Percentiles rank a stretch among this genome's conserved stretches.
Conservation (phyloP, 1,284 basidiomycete species). For the Trametes polyzona region DNA sequence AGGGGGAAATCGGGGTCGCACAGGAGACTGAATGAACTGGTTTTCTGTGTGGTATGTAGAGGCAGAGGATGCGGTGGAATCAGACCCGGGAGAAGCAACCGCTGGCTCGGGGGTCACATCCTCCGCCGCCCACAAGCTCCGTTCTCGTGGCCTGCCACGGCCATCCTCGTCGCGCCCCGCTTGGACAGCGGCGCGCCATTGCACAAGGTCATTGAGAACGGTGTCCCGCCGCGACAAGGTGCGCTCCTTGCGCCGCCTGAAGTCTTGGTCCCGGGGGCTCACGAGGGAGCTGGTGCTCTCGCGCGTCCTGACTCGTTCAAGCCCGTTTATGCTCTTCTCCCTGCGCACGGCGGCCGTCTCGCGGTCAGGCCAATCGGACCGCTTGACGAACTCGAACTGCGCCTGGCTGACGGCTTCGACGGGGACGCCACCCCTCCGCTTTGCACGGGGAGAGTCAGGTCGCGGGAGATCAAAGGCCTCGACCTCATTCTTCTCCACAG, state of each 20-base stretch:
- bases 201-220: constrained; percentile 46
- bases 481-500: constrained; percentile 49
- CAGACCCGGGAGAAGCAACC: constrained; percentile 31
- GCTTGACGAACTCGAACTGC: constrained; percentile 78
- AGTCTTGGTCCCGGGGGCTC: constrained; percentile 39
- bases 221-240: constrained; percentile 45
- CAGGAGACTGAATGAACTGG: constrained; percentile 31
- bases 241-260: constrained; percentile 41
- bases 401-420: constrained; percentile 61
- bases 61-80: constrained; percentile 31
- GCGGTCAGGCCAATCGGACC: constrained; percentile 80
- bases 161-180: constrained; percentile 43
- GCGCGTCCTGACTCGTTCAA: constrained; percentile 57
- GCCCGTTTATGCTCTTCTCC: constrained; percentile 62
- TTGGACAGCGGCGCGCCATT: constrained; percentile 53
- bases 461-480: constrained; percentile 35
- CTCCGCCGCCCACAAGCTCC: constrained; percentile 33
- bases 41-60: constrained; percentile 32
- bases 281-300: constrained; percentile 44
- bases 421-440: constrained; percentile 48
- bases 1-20: constrained; percentile 51
- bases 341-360: constrained; percentile 68
- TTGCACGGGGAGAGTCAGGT: constrained; percentile 35
- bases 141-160: constrained; percentile 66
- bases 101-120: constrained; percentile 23